Percentiles rank a stretch among this genome's conserved stretches.
Evolutionary conservation across 306 rosid genomes (phyloP).

Genomic region (Bauhinia variegata): DNA sequence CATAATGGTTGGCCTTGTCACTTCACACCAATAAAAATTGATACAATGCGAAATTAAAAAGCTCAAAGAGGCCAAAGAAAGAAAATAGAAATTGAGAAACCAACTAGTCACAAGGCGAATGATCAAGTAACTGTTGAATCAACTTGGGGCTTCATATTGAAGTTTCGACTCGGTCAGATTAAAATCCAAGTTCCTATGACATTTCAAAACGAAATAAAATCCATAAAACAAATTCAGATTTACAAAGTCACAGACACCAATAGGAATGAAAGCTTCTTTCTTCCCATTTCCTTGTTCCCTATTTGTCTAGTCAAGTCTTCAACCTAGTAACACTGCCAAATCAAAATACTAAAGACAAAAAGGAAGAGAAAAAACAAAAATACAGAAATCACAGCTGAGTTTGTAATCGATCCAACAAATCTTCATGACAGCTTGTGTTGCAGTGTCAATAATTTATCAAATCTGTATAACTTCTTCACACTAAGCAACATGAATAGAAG

Average conservation of each 20-base stretch:
- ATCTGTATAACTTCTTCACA: constrained; percentile 34
- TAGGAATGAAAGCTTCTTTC: constrained; percentile 39
- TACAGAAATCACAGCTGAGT: constrained; percentile 38
- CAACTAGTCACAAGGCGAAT: no score
- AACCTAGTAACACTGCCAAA: constrained; percentile 47
- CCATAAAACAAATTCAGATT: constrained; percentile 56
- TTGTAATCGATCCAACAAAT: constrained; percentile 24
- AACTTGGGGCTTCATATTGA: not conserved
- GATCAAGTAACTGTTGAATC: no score
- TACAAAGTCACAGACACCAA: constrained; percentile 62
- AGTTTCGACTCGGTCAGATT: constrained; percentile 12
- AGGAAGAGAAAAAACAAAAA: constrained; percentile 1
- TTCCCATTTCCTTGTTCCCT: constrained; percentile 51
- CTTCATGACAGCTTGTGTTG: not conserved
- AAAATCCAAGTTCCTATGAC: constrained; percentile 45
- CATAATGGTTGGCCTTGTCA: not conserved
- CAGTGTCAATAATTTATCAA: constrained; percentile 32
- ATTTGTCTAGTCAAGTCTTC: constrained; percentile 51
- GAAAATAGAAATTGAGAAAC: no score
- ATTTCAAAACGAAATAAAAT: constrained; percentile 41
- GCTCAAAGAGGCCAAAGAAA: no score
- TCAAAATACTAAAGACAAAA: constrained; percentile 21
- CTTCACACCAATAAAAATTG: no score
- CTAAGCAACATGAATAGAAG: constrained; percentile 30
- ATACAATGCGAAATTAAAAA: no score